Percentiles rank a stretch among this genome's conserved stretches.
Conservation (phyloP, 108 stramenopile species). For the Phaeodactylum tricornutum region DNA sequence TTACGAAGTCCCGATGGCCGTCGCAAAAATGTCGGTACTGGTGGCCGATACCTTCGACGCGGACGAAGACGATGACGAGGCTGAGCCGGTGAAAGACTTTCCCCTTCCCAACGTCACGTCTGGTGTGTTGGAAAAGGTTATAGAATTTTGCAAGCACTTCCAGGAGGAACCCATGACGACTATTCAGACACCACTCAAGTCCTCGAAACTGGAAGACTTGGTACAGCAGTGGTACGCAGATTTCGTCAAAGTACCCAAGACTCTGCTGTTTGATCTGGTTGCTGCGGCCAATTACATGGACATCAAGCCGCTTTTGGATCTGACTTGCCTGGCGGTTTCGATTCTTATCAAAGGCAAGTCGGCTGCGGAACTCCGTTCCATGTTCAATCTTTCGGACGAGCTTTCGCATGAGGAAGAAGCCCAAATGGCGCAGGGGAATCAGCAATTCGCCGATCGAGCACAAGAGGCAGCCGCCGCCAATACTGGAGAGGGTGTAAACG, state of each 20-base stretch:
- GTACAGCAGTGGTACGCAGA: slow-evolving; percentile 97
- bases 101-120: slow-evolving; percentile 95
- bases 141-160: slow-evolving; percentile 94
- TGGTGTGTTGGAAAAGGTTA: slow-evolving; percentile 89
- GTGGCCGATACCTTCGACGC: slow-evolving; percentile 25
- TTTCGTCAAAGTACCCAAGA: slow-evolving; percentile 74
- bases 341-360: slow-evolving; percentile 58
- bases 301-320: slow-evolving; percentile 74
- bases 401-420: slow-evolving; percentile 95
- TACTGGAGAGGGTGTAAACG: too few species aligned
- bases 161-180: slow-evolving; percentile 84
- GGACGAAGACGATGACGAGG: slow-evolving; percentile 20
- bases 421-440: too few species aligned
- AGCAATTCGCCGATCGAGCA: too few species aligned
- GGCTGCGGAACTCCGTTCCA: slow-evolving; percentile 86
- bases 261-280: slow-evolving; percentile 69
- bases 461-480: too few species aligned
- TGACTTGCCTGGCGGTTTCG: slow-evolving; percentile 63
- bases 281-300: slow-evolving; percentile 81
- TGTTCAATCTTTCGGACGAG: slow-evolving; percentile 96
- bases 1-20: slow-evolving; percentile 72
- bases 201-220: slow-evolving; percentile 82
- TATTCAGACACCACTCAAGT: slow-evolving; percentile 95
- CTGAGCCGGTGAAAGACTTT: slow-evolving; percentile 82
- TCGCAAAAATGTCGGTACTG: slow-evolving; percentile 86